phyloP scores from a whole-genome alignment of 2,329 filamentous ascomycete genomes.

The Epichloe festucae region DNA sequence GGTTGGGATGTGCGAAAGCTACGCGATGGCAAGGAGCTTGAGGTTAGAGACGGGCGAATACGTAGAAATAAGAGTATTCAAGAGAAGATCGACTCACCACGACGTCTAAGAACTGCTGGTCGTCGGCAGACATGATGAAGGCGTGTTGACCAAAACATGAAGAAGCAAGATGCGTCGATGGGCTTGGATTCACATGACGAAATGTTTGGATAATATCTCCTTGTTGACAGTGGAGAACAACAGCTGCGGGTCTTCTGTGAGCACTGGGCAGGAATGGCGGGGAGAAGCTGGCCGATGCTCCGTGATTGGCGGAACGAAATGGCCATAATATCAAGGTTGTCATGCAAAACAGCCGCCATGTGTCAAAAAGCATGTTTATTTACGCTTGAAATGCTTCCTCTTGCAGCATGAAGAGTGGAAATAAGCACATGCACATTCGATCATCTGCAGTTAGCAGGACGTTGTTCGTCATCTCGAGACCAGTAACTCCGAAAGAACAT shows the following conservation, averaged over 20 bases:
- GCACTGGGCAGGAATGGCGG: too few species aligned
- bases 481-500: too few species aligned
- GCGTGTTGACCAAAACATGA: conserved; percentile 5
- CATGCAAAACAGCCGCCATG: too few species aligned
- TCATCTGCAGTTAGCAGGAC: too few species aligned
- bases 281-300: too few species aligned
- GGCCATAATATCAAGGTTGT: too few species aligned
- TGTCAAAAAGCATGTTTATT: too few species aligned
- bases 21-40: conserved; percentile 1
- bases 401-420: too few species aligned
- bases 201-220: background rate
- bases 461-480: too few species aligned
- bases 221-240: conserved; percentile 2
- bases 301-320: too few species aligned
- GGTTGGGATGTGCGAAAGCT: conserved; percentile 42
- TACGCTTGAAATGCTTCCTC: too few species aligned
- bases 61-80: background rate
- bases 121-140: conserved; percentile 59
- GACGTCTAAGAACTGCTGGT: conserved; percentile 60
- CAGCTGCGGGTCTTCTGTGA: background rate
- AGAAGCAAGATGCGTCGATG: background rate
- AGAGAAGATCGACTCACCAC: conserved; percentile 39
- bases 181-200: conserved; percentile 4
- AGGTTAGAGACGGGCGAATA: background rate
- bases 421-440: too few species aligned